Base-by-base conservation (phyloP, 2,329 filamentous ascomycete species). In the Chrysosporium queenslandicum region DNA sequence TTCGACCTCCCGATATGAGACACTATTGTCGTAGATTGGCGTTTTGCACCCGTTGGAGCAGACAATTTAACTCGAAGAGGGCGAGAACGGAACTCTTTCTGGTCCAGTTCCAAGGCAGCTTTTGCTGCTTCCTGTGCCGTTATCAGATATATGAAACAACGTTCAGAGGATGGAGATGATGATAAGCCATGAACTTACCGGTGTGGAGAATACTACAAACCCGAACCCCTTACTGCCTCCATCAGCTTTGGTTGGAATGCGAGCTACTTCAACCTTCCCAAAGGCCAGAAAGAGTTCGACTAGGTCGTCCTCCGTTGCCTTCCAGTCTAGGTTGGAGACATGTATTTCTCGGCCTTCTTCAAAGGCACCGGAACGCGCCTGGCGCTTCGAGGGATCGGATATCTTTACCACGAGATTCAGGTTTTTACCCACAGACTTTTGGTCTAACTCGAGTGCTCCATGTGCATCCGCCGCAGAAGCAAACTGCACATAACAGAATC, bases 401-500 rank as follows among this genome's bases (percentile, higher is more conserved):
- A 94, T 87, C 68, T 89, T 89, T 7, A 81, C 86, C 37, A 83
- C 70, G 0, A 98, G 75, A 58, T 78, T 82, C 59, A 83, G 82
- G 25, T 79, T 78, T 23, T 80, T 81, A 21, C 84, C 85, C 0
- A 94, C 69, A 20, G 82, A 66, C 53, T 77, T 82, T 23, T 85
- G 85, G 62, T 96, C 78, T 46, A 95, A 77, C 54, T 80, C 71
- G 0, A 83, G 84, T 1, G 90, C 90, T 46, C 79, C 80, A 36
- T 80, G 76, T 0, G 89, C 87, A 49, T 80, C 78, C n/a, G 77
- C 75, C 2, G 77, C 69, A 29, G 81, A 80, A 45, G 82, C 77
- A 65, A 96, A 96, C n/a, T 94, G 87, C 5, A 96, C 77, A 67
- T 98, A 98, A 72, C 90, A 96, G 71, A 98, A 98, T 21, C 92